Conservation (phyloP, 176 grass and related monocot genomes). For the Aegilops longissima region DNA sequence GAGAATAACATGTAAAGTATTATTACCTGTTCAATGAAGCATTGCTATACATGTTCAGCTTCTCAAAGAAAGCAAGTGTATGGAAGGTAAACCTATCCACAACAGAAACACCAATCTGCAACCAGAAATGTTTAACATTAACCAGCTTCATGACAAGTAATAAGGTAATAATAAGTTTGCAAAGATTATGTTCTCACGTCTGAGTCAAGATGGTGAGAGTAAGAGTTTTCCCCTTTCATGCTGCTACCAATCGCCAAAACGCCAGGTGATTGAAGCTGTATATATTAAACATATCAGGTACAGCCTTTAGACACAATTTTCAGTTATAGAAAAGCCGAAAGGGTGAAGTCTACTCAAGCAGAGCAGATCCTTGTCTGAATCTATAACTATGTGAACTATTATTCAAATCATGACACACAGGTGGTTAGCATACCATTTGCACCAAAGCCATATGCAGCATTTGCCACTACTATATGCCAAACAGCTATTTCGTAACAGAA, state of each 20-base stretch:
- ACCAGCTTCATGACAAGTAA: conserved; percentile 9
- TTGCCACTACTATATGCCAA: background rate
- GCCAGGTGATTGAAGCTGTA: conserved; percentile 92
- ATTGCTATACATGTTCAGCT: conserved; percentile 99
- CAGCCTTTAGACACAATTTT: conserved; percentile 1
- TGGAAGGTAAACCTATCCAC: conserved; percentile 99
- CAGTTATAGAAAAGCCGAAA: background rate
- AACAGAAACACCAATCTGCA: conserved; percentile 95
- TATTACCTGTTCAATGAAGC: conserved; percentile 90
- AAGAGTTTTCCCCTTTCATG: conserved; percentile 99
- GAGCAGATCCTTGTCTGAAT: background rate
- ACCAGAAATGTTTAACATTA: conserved; percentile 26
- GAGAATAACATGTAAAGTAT: background rate
- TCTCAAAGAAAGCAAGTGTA: conserved; percentile 99
- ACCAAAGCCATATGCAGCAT: background rate
- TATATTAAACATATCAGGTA: conserved; percentile 24
- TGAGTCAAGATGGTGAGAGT: conserved; percentile 98
- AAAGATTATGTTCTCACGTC: conserved; percentile 66
- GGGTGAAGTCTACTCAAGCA: background rate
- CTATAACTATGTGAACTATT: background rate
- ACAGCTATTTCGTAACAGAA: background rate
- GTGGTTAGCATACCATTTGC: background rate
- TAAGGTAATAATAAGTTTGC: background rate
- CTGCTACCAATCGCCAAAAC: conserved; percentile 95
- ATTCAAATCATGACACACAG: background rate